Evolutionary conservation across 2,329 filamentous ascomycete species (phyloP).

Genomic region (Rutstroemia sp.): DNA sequence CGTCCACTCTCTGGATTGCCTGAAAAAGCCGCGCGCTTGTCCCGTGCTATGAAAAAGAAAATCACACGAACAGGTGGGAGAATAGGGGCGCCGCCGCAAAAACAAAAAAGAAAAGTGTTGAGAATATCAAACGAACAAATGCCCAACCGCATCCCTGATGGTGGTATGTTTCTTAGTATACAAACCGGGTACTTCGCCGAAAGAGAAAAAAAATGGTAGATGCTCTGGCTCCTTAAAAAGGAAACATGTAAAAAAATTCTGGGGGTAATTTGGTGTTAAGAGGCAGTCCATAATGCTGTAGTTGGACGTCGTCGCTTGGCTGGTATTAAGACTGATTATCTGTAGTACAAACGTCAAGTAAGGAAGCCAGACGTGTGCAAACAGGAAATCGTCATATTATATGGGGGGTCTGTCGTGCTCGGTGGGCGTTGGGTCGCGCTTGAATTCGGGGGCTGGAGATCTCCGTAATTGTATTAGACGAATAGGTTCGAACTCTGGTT

Average conservation of each 20-base stretch:
- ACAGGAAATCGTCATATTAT: not conserved
- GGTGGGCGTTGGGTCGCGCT: not conserved
- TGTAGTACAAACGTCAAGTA: not conserved
- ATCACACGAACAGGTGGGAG: not conserved
- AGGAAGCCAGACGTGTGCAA: not conserved
- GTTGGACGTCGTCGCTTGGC: not conserved
- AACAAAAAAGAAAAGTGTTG: not conserved
- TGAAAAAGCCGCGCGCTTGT: not conserved
- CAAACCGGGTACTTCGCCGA: not conserved
- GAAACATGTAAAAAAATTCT: not conserved
- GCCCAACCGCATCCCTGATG: not conserved
- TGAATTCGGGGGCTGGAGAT: not conserved
- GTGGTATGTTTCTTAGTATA: conserved; percentile 2
- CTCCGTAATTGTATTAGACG: not conserved
- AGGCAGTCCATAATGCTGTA: not conserved
- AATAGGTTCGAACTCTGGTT: not conserved
- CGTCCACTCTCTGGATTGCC: not conserved
- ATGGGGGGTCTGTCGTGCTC: conserved; percentile 6
- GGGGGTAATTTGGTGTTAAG: conserved; percentile 3
- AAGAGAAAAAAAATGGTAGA: not conserved
- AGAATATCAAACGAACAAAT: not conserved
- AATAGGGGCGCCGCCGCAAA: not conserved
- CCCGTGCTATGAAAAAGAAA: not conserved
- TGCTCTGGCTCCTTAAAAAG: not conserved
- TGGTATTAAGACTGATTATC: not conserved